phyloP scores from a whole-genome alignment of 495 filamentous ascomycete species.

The Parathielavia appendiculata region DNA sequence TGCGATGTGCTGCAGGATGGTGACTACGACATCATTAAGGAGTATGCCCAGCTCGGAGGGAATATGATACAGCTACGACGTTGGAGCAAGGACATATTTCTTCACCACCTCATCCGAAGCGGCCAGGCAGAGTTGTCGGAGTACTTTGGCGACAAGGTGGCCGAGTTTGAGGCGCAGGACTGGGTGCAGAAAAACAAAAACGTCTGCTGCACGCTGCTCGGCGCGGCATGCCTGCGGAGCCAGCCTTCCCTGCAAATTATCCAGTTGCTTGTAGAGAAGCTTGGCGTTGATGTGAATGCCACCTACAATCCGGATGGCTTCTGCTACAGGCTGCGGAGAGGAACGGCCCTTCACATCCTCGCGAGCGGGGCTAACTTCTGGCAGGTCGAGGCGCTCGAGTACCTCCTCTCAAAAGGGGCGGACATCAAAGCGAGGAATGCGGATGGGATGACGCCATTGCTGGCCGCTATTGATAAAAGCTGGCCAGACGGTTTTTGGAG shows the following conservation, averaged over 20 bases:
- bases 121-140: not conserved
- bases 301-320: not conserved
- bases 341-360: constrained; percentile 19
- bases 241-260: constrained; percentile 10
- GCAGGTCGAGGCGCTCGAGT: constrained; percentile 19
- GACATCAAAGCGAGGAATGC: constrained; percentile 26
- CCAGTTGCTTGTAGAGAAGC: constrained; percentile 11
- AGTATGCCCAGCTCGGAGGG: constrained; percentile 10
- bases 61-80: not conserved
- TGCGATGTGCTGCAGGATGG: not conserved
- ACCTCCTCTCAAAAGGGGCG: constrained; percentile 17
- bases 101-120: not conserved
- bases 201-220: constrained; percentile 1
- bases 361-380: constrained; percentile 10
- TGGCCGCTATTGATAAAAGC: not conserved
- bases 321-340: not conserved
- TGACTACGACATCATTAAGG: constrained; percentile 13
- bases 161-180: constrained; percentile 4
- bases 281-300: constrained; percentile 17
- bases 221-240: not conserved
- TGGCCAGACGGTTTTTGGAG: not conserved
- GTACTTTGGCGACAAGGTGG: constrained; percentile 2
- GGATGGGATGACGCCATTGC: constrained; percentile 13
- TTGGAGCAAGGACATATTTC: not conserved
- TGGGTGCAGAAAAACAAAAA: not conserved